Base-by-base conservation (phyloP, 257 asterid species). In the Hygrophila difformis region DNA sequence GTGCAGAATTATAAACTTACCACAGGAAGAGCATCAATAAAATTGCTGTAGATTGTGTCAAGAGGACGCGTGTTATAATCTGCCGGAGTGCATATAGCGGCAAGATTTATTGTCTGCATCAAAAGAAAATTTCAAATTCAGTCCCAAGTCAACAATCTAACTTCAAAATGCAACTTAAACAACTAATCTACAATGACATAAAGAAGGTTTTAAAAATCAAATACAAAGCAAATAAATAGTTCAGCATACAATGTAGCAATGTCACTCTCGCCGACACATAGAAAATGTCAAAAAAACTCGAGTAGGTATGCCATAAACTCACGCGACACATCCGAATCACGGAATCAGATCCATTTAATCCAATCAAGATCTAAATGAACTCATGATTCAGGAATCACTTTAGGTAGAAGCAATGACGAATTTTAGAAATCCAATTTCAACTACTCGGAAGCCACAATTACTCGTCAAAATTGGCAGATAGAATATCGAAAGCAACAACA, bases 21-120 rank as follows among this genome's bases (percentile, higher is more conserved):
- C 87, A 88, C 97, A 26, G 97, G 95, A 57, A 88, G 87, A 59
- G 97, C 97, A 60, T 88, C 97, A 49, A 81, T 76, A 82, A 88
- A 88, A 65, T 88, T 88, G 83, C 97, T 88, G 80, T 84, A 88
- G 45, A 88, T 88, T 8, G 97, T 88, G 66, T 88, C 97, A 17
- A 84, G 91, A 14, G 97, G 97, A 33, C 97, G 92, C 2, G 95
- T 88, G 56, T 88, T 88, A 59, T 88, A 88, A 68, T 88, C 97
- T 3, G 96, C 96, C 39, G 97, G 97, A 51, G 97, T 88, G 71
- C 97, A 88, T 67, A 88, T 88, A 57, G 97, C 97, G 18, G 97
- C 97, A 67, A 88, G 97, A 73, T 88, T 88, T 46, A 88, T 63
- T 14, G 89, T 79, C 97, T 88, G 49, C 57, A 46, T 62, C 63